phyloP scores from a whole-genome alignment of 148 eudicot species.

The Spergularia marina region DNA sequence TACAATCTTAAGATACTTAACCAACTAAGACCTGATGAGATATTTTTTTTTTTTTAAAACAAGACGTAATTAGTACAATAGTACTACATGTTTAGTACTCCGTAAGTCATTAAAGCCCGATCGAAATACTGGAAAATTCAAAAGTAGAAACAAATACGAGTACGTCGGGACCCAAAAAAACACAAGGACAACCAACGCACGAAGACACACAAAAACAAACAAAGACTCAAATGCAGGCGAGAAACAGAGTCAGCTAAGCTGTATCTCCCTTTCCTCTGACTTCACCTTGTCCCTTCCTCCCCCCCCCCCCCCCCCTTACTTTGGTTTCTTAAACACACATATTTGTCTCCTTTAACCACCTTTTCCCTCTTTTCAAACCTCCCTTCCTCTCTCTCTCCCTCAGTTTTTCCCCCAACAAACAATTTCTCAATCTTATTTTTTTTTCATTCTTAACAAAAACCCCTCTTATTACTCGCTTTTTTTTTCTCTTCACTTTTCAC shows the following conservation, averaged over 20 bases:
- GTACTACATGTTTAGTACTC: too few species aligned
- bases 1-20: too few species aligned
- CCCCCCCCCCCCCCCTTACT: neutral
- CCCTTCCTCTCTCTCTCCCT: conserved; percentile 3
- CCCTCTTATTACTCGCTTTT: neutral
- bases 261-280: neutral
- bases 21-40: too few species aligned
- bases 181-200: neutral
- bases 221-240: neutral
- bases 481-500: neutral
- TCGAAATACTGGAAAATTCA: too few species aligned
- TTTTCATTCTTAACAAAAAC: neutral
- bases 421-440: neutral
- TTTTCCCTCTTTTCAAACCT: conserved; percentile 14
- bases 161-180: neutral
- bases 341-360: conserved; percentile 5
- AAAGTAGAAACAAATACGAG: too few species aligned
- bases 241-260: neutral
- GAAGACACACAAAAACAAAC: neutral
- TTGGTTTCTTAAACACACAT: neutral
- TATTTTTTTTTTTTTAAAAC: too few species aligned
- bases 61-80: too few species aligned
- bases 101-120: too few species aligned
- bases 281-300: neutral
- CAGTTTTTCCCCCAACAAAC: too few species aligned